Evolutionary conservation across 2,329 filamentous ascomycete genomes (phyloP).

Genomic region (Aspergillus japonicus): DNA sequence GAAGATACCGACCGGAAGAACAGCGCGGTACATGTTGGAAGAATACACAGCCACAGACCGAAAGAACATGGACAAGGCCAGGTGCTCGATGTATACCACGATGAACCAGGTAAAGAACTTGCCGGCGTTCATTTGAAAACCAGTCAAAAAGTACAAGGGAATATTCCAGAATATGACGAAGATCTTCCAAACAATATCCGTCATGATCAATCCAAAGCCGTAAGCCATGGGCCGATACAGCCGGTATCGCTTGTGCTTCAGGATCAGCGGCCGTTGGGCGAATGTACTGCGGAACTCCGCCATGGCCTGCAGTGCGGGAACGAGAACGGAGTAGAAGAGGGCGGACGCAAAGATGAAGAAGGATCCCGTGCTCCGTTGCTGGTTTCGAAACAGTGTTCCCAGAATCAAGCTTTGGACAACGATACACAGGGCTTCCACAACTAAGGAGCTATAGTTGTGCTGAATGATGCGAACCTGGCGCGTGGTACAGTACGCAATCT

Average conservation of each 20-base stretch:
- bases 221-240: constrained; percentile 71
- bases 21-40: constrained; percentile 77
- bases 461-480: constrained; percentile 7
- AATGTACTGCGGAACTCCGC: constrained; percentile 16
- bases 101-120: constrained; percentile 71
- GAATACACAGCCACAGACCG: constrained; percentile 69
- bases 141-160: constrained; percentile 73
- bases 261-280: constrained; percentile 13
- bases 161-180: constrained; percentile 68
- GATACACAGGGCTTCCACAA: constrained; percentile 4
- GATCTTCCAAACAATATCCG: constrained; percentile 70
- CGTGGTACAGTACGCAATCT: constrained; percentile 3
- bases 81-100: constrained; percentile 48
- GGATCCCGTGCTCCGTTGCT: neutral
- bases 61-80: constrained; percentile 73
- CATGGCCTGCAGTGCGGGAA: constrained; percentile 12
- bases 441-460: constrained; percentile 4
- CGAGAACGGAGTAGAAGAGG: constrained; percentile 16
- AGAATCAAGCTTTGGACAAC: constrained; percentile 15
- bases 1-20: constrained; percentile 73
- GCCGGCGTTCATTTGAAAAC: constrained; percentile 61
- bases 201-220: constrained; percentile 70
- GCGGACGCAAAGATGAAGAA: constrained; percentile 14
- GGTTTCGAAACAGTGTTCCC: constrained; percentile 18
- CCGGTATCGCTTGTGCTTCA: constrained; percentile 16